A percentile compares a stretch with the other conserved stretches of the same genome.
Conservation (phyloP, 805 yeast species). For the Isabelozyma pseudorhagii region DNA sequence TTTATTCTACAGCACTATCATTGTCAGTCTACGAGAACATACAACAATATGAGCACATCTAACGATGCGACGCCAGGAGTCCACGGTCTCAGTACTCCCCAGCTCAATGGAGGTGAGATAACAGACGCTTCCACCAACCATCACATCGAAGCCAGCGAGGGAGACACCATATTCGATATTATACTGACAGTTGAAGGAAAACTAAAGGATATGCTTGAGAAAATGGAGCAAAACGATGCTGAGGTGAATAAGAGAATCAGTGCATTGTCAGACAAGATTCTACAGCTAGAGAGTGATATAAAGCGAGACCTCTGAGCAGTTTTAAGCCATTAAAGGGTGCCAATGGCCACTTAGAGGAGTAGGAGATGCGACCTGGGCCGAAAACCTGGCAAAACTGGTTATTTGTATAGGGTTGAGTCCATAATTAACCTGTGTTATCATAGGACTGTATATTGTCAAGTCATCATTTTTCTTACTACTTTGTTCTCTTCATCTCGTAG, state of each 20-base stretch:
- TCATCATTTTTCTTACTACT: background rate
- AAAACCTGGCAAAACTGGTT: too few species aligned
- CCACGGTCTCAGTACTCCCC: conserved; percentile 30
- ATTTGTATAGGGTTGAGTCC: too few species aligned
- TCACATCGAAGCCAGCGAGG: background rate
- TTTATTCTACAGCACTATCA: too few species aligned
- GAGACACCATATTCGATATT: conserved; percentile 25
- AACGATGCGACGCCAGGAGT: background rate
- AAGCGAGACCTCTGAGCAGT: too few species aligned
- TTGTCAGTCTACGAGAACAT: too few species aligned
- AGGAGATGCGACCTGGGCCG: too few species aligned
- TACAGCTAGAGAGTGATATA: background rate
- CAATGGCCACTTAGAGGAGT: too few species aligned
- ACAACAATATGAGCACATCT: background rate
- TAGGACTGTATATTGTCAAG: background rate
- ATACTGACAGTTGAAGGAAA: conserved; percentile 29
- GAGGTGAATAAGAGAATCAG: conserved; percentile 26
- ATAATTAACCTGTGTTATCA: background rate
- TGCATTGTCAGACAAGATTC: conserved; percentile 15
- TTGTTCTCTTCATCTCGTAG: background rate
- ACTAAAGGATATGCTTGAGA: conserved; percentile 16
- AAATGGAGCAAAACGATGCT: conserved; percentile 23
- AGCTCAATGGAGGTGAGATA: conserved; percentile 25
- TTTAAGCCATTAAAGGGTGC: too few species aligned
- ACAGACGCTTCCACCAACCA: background rate